These are phyloP conservation scores for Ormosia semicastrata DNA, from an alignment of 306 rosid genomes.

Conservation along the genomic window DNA sequence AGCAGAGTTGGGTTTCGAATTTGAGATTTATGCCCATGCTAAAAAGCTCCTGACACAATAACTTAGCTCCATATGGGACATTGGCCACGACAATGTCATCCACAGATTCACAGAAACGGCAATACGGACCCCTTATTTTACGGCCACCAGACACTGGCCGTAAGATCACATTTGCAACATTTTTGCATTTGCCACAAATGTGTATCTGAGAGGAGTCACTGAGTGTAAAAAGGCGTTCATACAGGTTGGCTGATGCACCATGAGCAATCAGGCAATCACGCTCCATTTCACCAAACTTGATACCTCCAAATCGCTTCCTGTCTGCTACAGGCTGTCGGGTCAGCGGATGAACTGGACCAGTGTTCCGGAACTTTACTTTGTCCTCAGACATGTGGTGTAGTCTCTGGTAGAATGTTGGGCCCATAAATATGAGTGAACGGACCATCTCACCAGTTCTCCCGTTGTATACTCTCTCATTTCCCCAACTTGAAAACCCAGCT, in stretches of 20 bases:
- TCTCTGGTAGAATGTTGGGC: conserved; percentile 95
- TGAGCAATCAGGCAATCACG: conserved; percentile 96
- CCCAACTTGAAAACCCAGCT: conserved; percentile 88
- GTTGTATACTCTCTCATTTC: conserved; percentile 87
- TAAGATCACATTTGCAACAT: conserved; percentile 69
- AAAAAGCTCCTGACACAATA: conserved; percentile 89
- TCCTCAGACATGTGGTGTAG: conserved; percentile 97
- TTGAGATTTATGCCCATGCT: conserved; percentile 95
- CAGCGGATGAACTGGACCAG: conserved; percentile 97
- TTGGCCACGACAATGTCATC: conserved; percentile 74
- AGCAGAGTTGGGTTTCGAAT: conserved; percentile 72
- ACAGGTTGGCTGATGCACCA: conserved; percentile 93
- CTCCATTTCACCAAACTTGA: conserved; percentile 98
- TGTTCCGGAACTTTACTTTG: conserved; percentile 90
- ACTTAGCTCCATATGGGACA: conserved; percentile 92
- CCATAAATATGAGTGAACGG: conserved; percentile 85
- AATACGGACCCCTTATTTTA: conserved; percentile 84
- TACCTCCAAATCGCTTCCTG: conserved; percentile 92
- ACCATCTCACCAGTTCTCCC: conserved; percentile 95
- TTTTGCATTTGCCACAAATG: conserved; percentile 74
- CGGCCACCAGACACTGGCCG: conserved; percentile 75
- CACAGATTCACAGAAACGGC: conserved; percentile 68
- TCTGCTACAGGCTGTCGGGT: conserved; percentile 98
- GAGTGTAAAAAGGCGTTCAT: conserved; percentile 91
- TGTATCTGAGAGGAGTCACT: conserved; percentile 90